Evolutionary conservation across 805 yeast genomes (phyloP), one percentile per base, ranked within the genome.

Genomic region (Candida endomychidarum): DNA sequence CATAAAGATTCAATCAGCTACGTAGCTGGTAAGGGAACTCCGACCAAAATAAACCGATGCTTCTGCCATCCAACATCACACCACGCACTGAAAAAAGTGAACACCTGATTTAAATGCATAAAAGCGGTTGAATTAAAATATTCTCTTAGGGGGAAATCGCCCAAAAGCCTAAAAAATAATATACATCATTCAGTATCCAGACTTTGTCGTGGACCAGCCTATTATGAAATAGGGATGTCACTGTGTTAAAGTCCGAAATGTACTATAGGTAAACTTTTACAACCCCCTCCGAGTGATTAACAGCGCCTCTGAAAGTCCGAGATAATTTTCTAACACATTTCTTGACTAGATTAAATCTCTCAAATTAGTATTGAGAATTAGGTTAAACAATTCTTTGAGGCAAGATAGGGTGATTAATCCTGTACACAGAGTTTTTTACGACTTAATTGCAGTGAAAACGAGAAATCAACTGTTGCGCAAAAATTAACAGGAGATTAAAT

Each of bases 21-120:
- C n/a, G n/a, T n/a, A n/a, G n/a, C n/a, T n/a, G n/a, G n/a, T n/a
- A n/a, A n/a, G n/a, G n/a, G 22, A 20, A 20, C 22, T 20, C 22
- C 22, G 22, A n/a, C 25, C 7, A 23, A 9, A 4, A 23, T 23
- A 23, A 23, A 12, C 25, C 25, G 25, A 23, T 6, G 7, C n/a
- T n/a, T n/a, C n/a, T n/a, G n/a, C n/a, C n/a, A n/a, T n/a, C n/a
- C n/a, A n/a, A n/a, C 26, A 21, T 32, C 35, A 32, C n/a, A 19
- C 35, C 35, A 32, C 26, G 27, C 27, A 9, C 4, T 19, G 12
- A 16, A 20, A 20, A 18, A 31, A 19, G 20, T 15, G 19, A 32
- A 20, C 35, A 32, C 35, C 35, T 32, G 35, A 32, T 32, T 22
- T 12, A 32, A 15, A 32, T 22, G 26, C 35, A 21, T 21, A 32